These are phyloP conservation scores for Arabidopsis hybrid DNA, from an alignment of 441 rosid genomes.

Conservation along the genomic window DNA sequence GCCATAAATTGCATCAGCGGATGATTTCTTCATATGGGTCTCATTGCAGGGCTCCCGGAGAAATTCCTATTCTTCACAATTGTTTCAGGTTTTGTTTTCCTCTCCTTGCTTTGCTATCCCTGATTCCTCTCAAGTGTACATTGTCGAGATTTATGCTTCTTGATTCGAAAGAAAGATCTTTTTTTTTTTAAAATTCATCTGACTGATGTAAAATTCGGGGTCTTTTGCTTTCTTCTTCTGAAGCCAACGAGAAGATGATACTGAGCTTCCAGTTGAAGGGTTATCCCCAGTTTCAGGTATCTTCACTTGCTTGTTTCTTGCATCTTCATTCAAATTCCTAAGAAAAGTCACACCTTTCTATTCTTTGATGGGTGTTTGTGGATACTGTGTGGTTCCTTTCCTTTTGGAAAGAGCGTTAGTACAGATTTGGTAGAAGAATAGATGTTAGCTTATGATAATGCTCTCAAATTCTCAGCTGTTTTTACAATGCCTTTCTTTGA, in stretches of 20 bases:
- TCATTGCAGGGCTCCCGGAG: slow-evolving; percentile 52
- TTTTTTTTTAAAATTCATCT: background rate
- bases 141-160: slow-evolving; percentile 4
- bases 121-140: slow-evolving; percentile 1
- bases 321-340: background rate
- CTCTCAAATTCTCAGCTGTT: slow-evolving; percentile 8
- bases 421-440: background rate
- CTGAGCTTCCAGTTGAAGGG: slow-evolving; percentile 54
- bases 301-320: slow-evolving; percentile 22
- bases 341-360: background rate
- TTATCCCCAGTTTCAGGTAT: slow-evolving; percentile 70
- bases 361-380: background rate
- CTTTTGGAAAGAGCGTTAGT: background rate
- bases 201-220: background rate
- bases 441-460: slow-evolving; percentile 9
- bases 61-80: slow-evolving; percentile 51
- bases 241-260: slow-evolving; percentile 69
- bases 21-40: slow-evolving; percentile 46
- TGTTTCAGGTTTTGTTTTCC: slow-evolving; percentile 54
- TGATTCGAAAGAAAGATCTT: background rate
- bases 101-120: slow-evolving; percentile 6
- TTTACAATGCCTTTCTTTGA: slow-evolving; percentile 1
- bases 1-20: slow-evolving; percentile 44
- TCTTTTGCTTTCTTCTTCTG: slow-evolving; percentile 37
- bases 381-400: too few relatives aligned